Base-by-base conservation (phyloP, 2,329 filamentous ascomycete genomes). In the Knufia fluminis region DNA sequence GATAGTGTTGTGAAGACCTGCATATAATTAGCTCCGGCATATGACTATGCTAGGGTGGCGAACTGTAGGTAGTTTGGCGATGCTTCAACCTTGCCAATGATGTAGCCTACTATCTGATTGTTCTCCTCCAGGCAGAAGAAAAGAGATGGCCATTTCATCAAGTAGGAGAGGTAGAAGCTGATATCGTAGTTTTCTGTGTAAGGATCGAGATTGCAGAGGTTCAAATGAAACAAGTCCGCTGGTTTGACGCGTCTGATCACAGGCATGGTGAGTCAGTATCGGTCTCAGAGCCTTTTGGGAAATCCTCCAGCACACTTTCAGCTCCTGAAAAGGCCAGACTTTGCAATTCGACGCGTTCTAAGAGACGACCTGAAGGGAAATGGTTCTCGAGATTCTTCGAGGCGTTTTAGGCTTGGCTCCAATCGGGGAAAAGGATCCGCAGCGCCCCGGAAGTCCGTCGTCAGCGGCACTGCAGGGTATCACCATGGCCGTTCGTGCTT, bases 181-280 rank as follows among this genome's bases (percentile, higher is more conserved):
- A 95, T 78, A 66, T 94, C 89, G 72, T 97, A 98, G 50, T 94
- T 97, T 71, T 98, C 92, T n/a, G 92, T 97, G 54, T 96, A 76
- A 35, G 87, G 87, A 64, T 98, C 92, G 54, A 98, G 82, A 65
- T 98, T 98, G 69, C 90, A 95, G 57, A 89, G 83, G 59, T 94
- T 94, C 68, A 97, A 84, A 58, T 83, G 84, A 69, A 95, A 82
- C 54, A 97, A 76, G 67, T 98, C 92, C 58, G 79, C 77, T 2
- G 88, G 84, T 53, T 79, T 79, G 73, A 97, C 95, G 59, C 86
- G 82, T 46, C 90, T 84, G 63, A 97, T 86, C 48, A 85, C 86
- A 49, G 85, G 83, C 88, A 94, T 94, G 39, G 53, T 66, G 59
- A 43, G 16, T 26, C 22, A 26, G 3, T 43, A 24, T 26, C 12